Percentiles rank a stretch among this genome's conserved stretches.
Evolutionary conservation across 768 basidiomycete species (phyloP).

Genomic region (Omphalotus guepiniiformis): DNA sequence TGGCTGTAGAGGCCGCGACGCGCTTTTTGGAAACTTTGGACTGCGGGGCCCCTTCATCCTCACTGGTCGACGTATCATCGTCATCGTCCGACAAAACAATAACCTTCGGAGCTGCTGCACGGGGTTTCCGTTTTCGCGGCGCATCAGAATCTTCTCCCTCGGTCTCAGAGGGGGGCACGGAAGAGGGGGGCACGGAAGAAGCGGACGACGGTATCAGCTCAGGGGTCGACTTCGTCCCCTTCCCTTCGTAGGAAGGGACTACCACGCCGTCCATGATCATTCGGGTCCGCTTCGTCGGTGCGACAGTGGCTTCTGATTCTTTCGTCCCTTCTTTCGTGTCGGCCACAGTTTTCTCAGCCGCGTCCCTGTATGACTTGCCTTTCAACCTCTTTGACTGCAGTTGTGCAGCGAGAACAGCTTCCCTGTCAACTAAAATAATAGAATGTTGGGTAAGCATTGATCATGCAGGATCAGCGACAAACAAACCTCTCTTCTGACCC

Average conservation of each 20-base stretch:
- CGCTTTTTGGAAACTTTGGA: conserved; percentile 21
- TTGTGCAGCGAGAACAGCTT: conserved; percentile 42
- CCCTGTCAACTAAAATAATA: conserved; percentile 38
- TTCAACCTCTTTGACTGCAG: conserved; percentile 63
- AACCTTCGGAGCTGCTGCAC: conserved; percentile 33
- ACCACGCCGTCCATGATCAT: conserved; percentile 9
- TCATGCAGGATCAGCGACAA: neutral
- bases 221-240: neutral
- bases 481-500: conserved; percentile 56
- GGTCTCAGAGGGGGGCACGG: conserved; percentile 30
- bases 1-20: neutral
- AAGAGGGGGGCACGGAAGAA: conserved; percentile 15
- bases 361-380: conserved; percentile 70
- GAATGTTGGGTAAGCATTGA: neutral
- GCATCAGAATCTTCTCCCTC: conserved; percentile 33
- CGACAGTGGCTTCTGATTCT: neutral
- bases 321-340: conserved; percentile 3
- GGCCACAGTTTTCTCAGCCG: conserved; percentile 36
- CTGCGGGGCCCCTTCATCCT: conserved; percentile 19
- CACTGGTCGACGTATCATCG: conserved; percentile 23
- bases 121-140: conserved; percentile 34
- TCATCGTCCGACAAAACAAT: conserved; percentile 56
- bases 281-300: neutral
- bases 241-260: conserved; percentile 5
- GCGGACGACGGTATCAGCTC: conserved; percentile 16